phyloP scores from a whole-genome alignment of 1,284 basidiomycete species.

The Papiliotrema flavescens region DNA sequence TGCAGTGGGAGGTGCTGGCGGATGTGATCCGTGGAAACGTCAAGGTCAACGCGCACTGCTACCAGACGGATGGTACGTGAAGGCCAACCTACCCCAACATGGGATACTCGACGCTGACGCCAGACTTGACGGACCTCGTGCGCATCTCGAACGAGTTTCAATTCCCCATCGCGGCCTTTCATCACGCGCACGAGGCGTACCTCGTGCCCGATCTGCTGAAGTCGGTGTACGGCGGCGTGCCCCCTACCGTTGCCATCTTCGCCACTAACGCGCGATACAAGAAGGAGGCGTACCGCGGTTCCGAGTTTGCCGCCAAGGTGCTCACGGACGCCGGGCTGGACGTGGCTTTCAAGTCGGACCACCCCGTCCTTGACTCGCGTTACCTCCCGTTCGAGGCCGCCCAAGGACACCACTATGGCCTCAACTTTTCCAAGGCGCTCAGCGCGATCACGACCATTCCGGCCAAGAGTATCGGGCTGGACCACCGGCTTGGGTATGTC shows the following conservation, averaged over 20 bases:
- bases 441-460: conserved; percentile 73
- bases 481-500: conserved; percentile 75
- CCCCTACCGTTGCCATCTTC: conserved; percentile 71
- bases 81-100: not conserved
- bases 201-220: conserved; percentile 76
- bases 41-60: conserved; percentile 75
- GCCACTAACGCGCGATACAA: conserved; percentile 55
- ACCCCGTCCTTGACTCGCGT: conserved; percentile 69
- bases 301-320: conserved; percentile 78
- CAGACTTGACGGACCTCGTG: conserved; percentile 60
- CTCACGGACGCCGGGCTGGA: conserved; percentile 68
- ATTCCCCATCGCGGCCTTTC: conserved; percentile 69
- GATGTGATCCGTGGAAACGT: conserved; percentile 68
- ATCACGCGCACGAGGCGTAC: conserved; percentile 83
- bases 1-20: conserved; percentile 80
- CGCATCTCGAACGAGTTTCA: conserved; percentile 74
- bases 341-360: conserved; percentile 66
- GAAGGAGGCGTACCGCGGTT: conserved; percentile 61
- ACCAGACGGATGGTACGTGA: conserved; percentile 59
- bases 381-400: conserved; percentile 80
- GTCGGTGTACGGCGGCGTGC: conserved; percentile 59
- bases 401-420: conserved; percentile 71
- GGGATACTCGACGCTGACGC: not conserved
- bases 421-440: conserved; percentile 42
- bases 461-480: conserved; percentile 69